Percentiles rank a stretch among this genome's conserved stretches.
These are phyloP conservation scores for Plectosphaerella sp. DNA, from an alignment of 2,329 filamentous ascomycete species.

Conservation along the genomic window DNA sequence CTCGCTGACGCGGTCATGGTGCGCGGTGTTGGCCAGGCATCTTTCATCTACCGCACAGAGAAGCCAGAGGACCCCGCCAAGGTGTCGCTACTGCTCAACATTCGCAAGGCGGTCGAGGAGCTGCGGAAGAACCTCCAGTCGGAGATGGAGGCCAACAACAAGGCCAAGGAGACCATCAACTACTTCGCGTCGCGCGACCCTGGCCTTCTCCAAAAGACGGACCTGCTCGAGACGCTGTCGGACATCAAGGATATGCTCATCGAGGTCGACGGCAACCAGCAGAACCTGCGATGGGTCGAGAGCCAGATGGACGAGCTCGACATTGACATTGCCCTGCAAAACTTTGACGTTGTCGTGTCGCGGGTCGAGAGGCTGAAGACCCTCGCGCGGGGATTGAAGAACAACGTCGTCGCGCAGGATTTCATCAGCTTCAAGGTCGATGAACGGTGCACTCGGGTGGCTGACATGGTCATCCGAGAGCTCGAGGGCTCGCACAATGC, in stretches of 20 bases:
- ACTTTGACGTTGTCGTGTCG: constrained; percentile 78
- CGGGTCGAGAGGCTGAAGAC: constrained; percentile 81
- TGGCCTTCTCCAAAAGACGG: constrained; percentile 71
- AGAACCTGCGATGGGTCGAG: constrained; percentile 94
- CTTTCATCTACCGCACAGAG: constrained; percentile 91
- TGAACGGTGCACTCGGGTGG: constrained; percentile 74
- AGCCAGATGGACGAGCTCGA: constrained; percentile 93
- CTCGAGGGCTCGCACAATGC: constrained; percentile 75
- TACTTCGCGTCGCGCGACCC: constrained; percentile 79
- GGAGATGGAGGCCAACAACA: constrained; percentile 83
- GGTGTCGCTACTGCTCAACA: constrained; percentile 74
- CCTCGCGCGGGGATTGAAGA: constrained; percentile 75
- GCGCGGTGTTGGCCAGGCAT: constrained; percentile 78
- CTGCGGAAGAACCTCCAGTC: constrained; percentile 79
- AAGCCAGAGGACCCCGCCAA: constrained; percentile 78
- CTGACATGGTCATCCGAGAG: constrained; percentile 70
- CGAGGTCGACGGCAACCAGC: constrained; percentile 93
- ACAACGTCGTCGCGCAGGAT: constrained; percentile 82
- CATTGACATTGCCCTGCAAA: constrained; percentile 89
- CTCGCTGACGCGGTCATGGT: constrained; percentile 87
- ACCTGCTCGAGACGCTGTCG: constrained; percentile 73
- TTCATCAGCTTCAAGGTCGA: constrained; percentile 91
- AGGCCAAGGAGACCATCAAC: constrained; percentile 78
- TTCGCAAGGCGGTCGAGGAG: constrained; percentile 89
- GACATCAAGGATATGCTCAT: constrained; percentile 84